phyloP scores from a whole-genome alignment of 352 stramenopile species.

The Globisporangium radiosum region DNA sequence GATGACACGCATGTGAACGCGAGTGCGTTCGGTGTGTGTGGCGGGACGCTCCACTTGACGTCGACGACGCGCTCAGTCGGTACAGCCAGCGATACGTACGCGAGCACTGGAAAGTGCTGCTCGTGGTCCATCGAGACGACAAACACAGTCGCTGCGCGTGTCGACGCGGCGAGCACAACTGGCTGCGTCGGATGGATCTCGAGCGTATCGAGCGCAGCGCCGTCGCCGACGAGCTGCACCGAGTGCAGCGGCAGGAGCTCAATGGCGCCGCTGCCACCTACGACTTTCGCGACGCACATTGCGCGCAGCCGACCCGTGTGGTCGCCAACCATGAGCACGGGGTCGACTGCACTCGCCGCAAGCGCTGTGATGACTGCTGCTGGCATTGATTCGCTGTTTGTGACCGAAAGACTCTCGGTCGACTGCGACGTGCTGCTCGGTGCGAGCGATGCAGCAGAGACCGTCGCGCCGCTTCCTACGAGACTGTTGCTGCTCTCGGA shows the following conservation, averaged over 20 bases:
- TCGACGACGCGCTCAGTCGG: slow-evolving; percentile 39
- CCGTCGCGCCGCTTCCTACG: not conserved
- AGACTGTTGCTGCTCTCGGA: not conserved
- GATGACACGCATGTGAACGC: slow-evolving; percentile 55
- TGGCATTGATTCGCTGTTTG: not conserved
- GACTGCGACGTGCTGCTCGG: slow-evolving; percentile 4
- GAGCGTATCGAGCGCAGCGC: slow-evolving; percentile 41
- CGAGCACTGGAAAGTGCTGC: slow-evolving; percentile 54
- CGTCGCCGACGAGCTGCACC: slow-evolving; percentile 27
- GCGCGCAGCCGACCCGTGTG: slow-evolving; percentile 48
- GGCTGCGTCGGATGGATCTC: slow-evolving; percentile 53
- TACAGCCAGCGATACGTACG: slow-evolving; percentile 37
- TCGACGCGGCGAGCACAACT: slow-evolving; percentile 50
- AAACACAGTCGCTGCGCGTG: slow-evolving; percentile 32
- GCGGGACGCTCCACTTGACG: slow-evolving; percentile 45
- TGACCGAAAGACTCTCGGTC: not conserved
- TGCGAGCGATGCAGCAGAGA: not conserved
- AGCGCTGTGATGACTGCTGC: slow-evolving; percentile 40
- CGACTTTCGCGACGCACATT: slow-evolving; percentile 43
- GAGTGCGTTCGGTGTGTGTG: slow-evolving; percentile 30
- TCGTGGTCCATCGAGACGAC: slow-evolving; percentile 67
- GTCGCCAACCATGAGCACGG: slow-evolving; percentile 57
- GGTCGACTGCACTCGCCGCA: slow-evolving; percentile 36
- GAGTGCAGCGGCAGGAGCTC: slow-evolving; percentile 66
- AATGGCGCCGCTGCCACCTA: slow-evolving; percentile 31